These are phyloP conservation scores for Saccharomyces hybrid DNA, from an alignment of 1,139 yeast genomes.

Conservation along the genomic window DNA sequence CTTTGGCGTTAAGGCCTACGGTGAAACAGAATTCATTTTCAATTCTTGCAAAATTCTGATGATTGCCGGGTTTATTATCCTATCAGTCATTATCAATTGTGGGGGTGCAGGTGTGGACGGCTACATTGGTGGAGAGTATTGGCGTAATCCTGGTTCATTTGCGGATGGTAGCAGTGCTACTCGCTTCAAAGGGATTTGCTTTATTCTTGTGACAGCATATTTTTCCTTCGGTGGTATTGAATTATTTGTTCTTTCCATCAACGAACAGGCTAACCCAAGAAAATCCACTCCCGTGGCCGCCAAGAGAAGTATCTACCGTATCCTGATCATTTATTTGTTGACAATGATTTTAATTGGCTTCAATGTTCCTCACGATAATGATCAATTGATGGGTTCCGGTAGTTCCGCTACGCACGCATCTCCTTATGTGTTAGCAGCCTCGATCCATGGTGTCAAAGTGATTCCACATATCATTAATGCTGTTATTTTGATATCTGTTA, in stretches of 20 bases:
- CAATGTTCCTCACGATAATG: constrained; percentile 52
- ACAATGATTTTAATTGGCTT: constrained; percentile 57
- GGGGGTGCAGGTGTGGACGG: constrained; percentile 61
- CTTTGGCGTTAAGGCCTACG: constrained; percentile 63
- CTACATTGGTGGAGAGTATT: constrained; percentile 54
- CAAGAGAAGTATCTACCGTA: constrained; percentile 69
- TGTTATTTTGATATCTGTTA: constrained; percentile 59
- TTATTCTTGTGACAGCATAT: constrained; percentile 75
- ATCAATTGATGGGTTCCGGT: constrained; percentile 40
- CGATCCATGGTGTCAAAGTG: constrained; percentile 59
- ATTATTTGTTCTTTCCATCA: constrained; percentile 75
- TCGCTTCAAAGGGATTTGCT: constrained; percentile 67
- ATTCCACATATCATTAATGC: constrained; percentile 70
- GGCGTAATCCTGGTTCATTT: constrained; percentile 55
- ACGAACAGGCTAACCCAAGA: constrained; percentile 76
- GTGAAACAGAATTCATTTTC: constrained; percentile 62
- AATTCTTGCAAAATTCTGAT: constrained; percentile 52
- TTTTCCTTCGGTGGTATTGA: constrained; percentile 82
- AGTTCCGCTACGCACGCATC: constrained; percentile 45
- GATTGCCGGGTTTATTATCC: constrained; percentile 53
- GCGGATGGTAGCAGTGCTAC: constrained; percentile 15
- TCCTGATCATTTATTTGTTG: constrained; percentile 51
- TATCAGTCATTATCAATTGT: constrained; percentile 50
- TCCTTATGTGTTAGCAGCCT: constrained; percentile 69
- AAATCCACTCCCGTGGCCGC: constrained; percentile 61